Base-by-base conservation (phyloP, 2,329 filamentous ascomycete genomes). In the Chrysosporium queenslandicum region DNA sequence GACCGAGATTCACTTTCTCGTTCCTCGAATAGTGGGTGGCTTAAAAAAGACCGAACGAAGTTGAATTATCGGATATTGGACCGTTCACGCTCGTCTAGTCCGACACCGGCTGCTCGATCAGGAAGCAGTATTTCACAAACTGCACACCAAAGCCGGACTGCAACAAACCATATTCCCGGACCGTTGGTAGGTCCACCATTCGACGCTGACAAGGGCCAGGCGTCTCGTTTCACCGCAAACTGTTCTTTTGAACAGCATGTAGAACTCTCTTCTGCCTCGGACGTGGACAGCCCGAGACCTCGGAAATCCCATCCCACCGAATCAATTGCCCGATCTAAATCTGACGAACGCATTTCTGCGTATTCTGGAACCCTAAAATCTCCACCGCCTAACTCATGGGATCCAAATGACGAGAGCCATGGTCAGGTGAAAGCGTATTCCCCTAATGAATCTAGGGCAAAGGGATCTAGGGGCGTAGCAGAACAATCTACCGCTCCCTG, bases 41-140 rank as follows among this genome's bases (percentile, higher is more conserved):
- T 57, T 20, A 54, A 53, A 39, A 57, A 32, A 32, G 54, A 54
- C 16, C 39, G 32, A 1, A 46, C 32, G n/a, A 39, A n/a, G 18
- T 11, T 48, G 3, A 40, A 40, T 20, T 27, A 21, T 27, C 51
- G 23, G 11, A 29, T 20, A 9, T 47, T 47, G 20, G 42, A 52
- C 11, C 34, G 41, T 14, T 34, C 40, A 39, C 47, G 29, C 21
- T 50, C 48, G 20, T 49, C 53, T 23, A 55, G 53, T 25, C 56
- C 56, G n/a, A 56, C 56, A 9, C 56, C 56, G 21, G 20, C 20
- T 11, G n/a, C 25, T 47, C 56, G 54, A 20, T 34, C 54, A 14
- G 12, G 2, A 29, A 25, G 49, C 6, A n/a, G 23, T 29, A 30
- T 34, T 12, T 29, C 49, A n/a, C 54, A 57, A n/a, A 54, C 58